Base-by-base conservation (phyloP, 2,329 filamentous ascomycete genomes). In the Sporothrix globosa region DNA sequence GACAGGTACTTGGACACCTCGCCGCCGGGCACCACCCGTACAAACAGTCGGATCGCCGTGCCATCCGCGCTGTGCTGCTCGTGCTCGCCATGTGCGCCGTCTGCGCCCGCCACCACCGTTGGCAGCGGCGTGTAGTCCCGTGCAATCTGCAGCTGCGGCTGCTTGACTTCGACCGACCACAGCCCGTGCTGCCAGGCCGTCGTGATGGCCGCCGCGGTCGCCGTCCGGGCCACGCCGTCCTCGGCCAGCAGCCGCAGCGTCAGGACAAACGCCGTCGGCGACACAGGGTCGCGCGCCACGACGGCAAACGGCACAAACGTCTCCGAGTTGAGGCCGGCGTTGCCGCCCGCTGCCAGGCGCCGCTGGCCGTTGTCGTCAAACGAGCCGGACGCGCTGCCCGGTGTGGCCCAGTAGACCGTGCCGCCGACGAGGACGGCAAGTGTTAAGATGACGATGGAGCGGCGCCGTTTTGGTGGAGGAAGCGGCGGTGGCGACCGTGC, bases 151-250 rank as follows among this genome's bases (percentile, higher is more conserved):
- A 98, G 82, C 78, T 97, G 90, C 2, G 96, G 96, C 81, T 98
- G 96, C 81, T 97, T 97, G 77, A 97, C 89, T 82, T 97, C 91
- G 46, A 98, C 90, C 73, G 91, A 93, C 91, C 93, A 97, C 54
- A 96, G 85, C 4, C 91, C 91, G 70, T 87, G 83, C 56, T 80
- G 79, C 87, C 88, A 90, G 30, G 83, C 83, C 13, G 66, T 69
- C 78, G 78, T 11, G 75, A 79, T 2, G 73, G 76, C 50, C 71
- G 50, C 58, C 67, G 6, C 78, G 74, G 66, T 78, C 4, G 44
- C n/a, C 11, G 58, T 7, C 0, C 27, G 50, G 24, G 68, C 30
- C 14, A 56, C 24, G 19, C 77, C 77, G 21, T 34, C 27, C 14
- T 24, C 41, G 39, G 65, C 34, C 14, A 4, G 66, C 50, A 88